Evolutionary conservation across 2,329 filamentous ascomycete genomes (phyloP), one percentile per base, ranked within the genome.

Genomic region (Microcera coccophila): DNA sequence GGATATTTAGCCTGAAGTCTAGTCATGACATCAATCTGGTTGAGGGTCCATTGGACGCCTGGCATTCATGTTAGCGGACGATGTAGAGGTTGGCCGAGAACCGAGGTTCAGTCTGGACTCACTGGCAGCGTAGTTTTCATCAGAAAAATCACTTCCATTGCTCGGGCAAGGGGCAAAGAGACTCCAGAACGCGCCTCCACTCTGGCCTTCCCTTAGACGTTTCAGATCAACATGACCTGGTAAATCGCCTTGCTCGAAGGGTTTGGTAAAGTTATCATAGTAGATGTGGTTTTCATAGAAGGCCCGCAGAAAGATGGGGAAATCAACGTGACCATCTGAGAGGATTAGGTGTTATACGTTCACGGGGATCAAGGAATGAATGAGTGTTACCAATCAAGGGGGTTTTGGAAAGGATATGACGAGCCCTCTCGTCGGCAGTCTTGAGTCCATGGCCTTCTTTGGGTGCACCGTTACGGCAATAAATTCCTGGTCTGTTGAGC

Each of bases 121-220:
- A 86, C 83, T 83, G 7, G 74, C 64, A 5, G 76, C 78, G 59
- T 90, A 90, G 58, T 81, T 85, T 40, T 74, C 77, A 56, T 90
- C 78, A 0, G 84, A 85, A 58, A 87, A 90, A 64, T 94, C 81
- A 4, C 76, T 76, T 36, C 79, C 81, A 57, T 91, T 81, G 10
- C 66, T 63, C 0, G 90, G 90, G 59, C 90, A 96, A 0, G 79
- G 79, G 31, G 85, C 81, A 57, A 76, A 97, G 9, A 93, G 88
- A 61, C 85, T 90, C 91, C 90, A 96, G 63, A 96, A 96, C n/a
- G 87, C 83, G 42, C 90, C 91, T 29, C 90, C 90, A 49, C 84
- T 81, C 53, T 76, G 73, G 2, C 90, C 90, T 38, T 79, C 65
- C 26, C 78, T 74, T 36, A 95, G 74, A 4, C 90, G 81, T 1